Conservation (phyloP, 495 filamentous ascomycete genomes). For the Aspergillus coremiiformis region DNA sequence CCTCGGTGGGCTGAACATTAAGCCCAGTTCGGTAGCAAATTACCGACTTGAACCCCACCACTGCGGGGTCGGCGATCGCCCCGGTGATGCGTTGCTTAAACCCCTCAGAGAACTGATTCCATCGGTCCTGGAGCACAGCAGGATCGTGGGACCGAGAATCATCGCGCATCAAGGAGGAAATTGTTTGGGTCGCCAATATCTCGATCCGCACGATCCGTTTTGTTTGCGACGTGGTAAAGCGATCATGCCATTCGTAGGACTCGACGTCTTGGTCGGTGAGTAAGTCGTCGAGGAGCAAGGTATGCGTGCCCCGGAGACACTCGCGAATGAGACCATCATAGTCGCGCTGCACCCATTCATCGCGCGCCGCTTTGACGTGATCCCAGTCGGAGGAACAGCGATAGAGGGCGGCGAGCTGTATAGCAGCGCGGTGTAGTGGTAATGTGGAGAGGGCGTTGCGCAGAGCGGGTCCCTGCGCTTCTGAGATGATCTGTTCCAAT, state of each 20-base stretch:
- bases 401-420: constrained; percentile 59
- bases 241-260: constrained; percentile 62
- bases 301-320: constrained; percentile 70
- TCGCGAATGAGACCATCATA: constrained; percentile 51
- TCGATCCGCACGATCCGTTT: constrained; percentile 84
- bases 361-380: constrained; percentile 53
- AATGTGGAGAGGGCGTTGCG: constrained; percentile 52
- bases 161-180: constrained; percentile 37
- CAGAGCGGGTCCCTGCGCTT: constrained; percentile 65
- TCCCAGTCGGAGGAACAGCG: constrained; percentile 51
- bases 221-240: constrained; percentile 51
- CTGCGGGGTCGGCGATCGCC: constrained; percentile 54
- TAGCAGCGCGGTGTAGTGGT: constrained; percentile 61
- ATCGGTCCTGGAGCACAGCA: constrained; percentile 19
- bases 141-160: neutral
- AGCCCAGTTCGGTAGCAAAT: constrained; percentile 80
- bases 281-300: constrained; percentile 73
- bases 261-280: constrained; percentile 53
- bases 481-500: constrained; percentile 58
- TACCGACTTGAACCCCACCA: constrained; percentile 80
- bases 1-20: constrained; percentile 31
- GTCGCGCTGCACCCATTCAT: constrained; percentile 46
- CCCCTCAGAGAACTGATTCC: constrained; percentile 32
- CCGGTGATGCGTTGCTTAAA: constrained; percentile 45
- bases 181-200: constrained; percentile 57